Evolutionary conservation across 768 basidiomycete species (phyloP), one percentile per base, ranked within the genome.

Genomic region (Fibroporia radiculosa): DNA sequence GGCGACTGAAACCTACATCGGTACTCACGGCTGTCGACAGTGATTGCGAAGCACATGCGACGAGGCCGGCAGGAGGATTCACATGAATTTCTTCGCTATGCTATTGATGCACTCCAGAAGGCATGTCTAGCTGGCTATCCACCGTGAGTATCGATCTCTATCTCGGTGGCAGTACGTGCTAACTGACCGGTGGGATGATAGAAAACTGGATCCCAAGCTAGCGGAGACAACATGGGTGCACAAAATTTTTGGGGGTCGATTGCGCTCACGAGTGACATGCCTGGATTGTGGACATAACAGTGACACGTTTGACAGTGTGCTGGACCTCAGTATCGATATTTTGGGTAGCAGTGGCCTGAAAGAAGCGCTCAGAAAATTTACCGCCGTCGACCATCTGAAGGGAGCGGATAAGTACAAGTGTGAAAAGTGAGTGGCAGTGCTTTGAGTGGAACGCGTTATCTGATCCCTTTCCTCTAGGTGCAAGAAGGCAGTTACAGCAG

Each of bases 401-500:
- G 96, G 95, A 0, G 79, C 82, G 5, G 91, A 99, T 71, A 93
- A 93, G 67, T 99, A 99, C 65, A 91, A 93, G 61, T 99, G 96
- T 64, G 96, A 99, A 66, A 97, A 91, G 92, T 96, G 60, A 56
- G 87, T 73, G 16, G 3, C 35, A 0, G 2, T 0, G 25, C 7
- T 8, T 6, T 35, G 6, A 18, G 20, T 8, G 34, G 6, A 7
- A 10, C 8, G 13, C 7, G 8, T 19, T 35, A 7, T 6, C 6
- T 42, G 35, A 33, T 20, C 26, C 16, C 16, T 16, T 24, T 3
- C 22, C 12, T 22, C 24, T 53, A 96, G 93, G 58, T 99, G 96
- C 72, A 93, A 95, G 62, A 86, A 82, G 59, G 77, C 82, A 40
- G 93, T 97, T 44, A 75, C 77, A 44, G 96, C 96, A 2, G 82